Base-by-base conservation (phyloP, 148 eudicot species). In the Dianthus caryophyllus region DNA sequence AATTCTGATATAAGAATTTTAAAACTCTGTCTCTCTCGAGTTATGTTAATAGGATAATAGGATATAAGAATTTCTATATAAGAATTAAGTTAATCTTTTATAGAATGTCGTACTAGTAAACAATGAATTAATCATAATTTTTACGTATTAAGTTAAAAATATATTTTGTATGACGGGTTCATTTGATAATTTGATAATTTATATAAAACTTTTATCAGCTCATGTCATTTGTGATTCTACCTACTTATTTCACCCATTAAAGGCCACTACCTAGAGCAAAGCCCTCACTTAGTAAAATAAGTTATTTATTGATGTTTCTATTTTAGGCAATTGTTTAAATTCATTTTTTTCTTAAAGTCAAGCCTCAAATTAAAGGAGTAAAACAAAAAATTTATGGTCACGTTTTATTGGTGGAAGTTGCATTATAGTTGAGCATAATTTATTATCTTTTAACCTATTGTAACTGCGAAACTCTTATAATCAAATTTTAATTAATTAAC, bases 371-470 rank as follows among this genome's bases (percentile, higher is more conserved):
- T 58, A 4, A 27, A 48, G 67, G 31, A 65, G n/a, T 11, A 20
- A 31, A 24, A 24, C 4, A 15, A 27, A 49, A 22, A 29, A 22
- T 31, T 22, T 18, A 33, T n/a, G 14, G 15, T 38, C 64, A 15
- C 13, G 43, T 51, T 27, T 25, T 54, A 36, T 46, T 54, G 47
- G 47, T 44, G 47, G 70, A 30, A 30, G 75, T 65, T 65, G 70
- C 62, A 55, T 6, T 51, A 50, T 62, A 53, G 75, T 72, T 65
- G 75, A 43, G 13, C 56, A 9, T 72, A 57, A 64, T 65, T 71
- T 26, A 29, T 71, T 49, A 39, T 39, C 15, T 57, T 59, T 69
- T 48, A 16, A 38, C 30, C 10, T 6, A 53, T 53, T 9, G 10
- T 2, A 57, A 3, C 61, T 57, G 1, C 30, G 38, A 3, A 57